These are phyloP conservation scores for Eucommia ulmoides DNA, from an alignment of 257 asterid genomes.

Conservation along the genomic window DNA sequence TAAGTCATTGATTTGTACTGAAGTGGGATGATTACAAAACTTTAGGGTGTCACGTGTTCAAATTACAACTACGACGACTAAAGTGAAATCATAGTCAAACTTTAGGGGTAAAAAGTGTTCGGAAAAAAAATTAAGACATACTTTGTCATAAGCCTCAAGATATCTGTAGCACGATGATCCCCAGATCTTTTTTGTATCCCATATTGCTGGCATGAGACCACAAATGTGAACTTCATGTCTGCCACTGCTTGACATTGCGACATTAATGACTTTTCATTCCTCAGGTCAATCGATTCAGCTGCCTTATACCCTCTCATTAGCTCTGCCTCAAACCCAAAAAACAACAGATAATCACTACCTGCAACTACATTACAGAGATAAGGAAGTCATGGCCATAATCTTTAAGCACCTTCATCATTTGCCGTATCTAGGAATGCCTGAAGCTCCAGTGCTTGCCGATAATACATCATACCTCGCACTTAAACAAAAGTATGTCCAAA, in stretches of 20 bases:
- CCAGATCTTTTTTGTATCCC: conserved; percentile 88
- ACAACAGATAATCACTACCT: too few species aligned
- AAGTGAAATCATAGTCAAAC: too few species aligned
- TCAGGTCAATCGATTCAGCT: conserved; percentile 43
- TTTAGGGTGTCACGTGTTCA: too few species aligned
- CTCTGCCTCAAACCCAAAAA: conserved; percentile 42
- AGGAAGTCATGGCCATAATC: too few species aligned
- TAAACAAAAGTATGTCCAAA: conserved; percentile 8
- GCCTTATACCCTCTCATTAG: conserved; percentile 93
- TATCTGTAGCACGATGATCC: conserved; percentile 69
- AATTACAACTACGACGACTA: too few species aligned
- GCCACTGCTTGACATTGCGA: conserved; percentile 88
- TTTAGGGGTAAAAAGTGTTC: too few species aligned
- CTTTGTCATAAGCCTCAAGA: conserved; percentile 86
- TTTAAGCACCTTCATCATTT: conserved; percentile 73
- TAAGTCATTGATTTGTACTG: too few species aligned
- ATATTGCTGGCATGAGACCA: conserved; percentile 87
- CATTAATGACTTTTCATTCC: conserved; percentile 56
- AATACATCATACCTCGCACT: conserved; percentile 99
- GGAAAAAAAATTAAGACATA: conserved; percentile 15
- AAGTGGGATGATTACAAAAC: too few species aligned
- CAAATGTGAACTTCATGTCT: conserved; percentile 90
- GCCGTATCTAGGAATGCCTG: conserved; percentile 99
- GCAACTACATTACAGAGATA: too few species aligned
- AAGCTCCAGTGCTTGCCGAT: conserved; percentile 95